Base-by-base conservation (phyloP, 2,329 filamentous ascomycete genomes). In the Ilyonectria mors-panacis region DNA sequence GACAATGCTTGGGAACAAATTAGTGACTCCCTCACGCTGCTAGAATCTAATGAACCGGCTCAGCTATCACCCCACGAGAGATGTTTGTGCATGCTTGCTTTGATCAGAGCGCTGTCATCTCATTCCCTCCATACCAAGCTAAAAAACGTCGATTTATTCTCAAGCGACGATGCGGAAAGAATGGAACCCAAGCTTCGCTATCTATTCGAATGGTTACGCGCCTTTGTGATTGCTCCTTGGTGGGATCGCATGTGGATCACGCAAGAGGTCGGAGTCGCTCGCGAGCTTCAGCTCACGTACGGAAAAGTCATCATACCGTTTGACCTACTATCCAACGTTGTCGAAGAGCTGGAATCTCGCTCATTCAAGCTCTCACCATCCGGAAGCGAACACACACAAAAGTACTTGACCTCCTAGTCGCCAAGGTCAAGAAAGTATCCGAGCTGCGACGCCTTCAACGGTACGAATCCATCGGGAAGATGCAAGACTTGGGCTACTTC, bases 241-340 rank as follows among this genome's bases (percentile, higher is more conserved):
- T 73, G 70, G 70, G 65, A 71, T 71, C 70, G 70, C 35, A 68
- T 70, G 65, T 73, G 69, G 69, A 70, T 73, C 50, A 71, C 63
- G 6, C 70, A 73, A 53, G 70, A 73, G 54, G 70, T 69, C 21
- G 69, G 67, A 42, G 69, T 67, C 2, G 67, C 69, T 15, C 63
- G 58, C 26, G 68, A 70, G 45, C 68, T 73, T 9, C 44, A 55
- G 12, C 39, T 73, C 8, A 64, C 53, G 6, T 69, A 73, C 33
- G 69, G 67, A 15, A 72, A 59, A 33, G 45, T 64, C 26, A 70
- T 61, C 4, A 39, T 73, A 13, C 26, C 69, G 0, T 72, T 73
- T 51, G 42, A 51, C 17, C 13, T 51, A 3, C 56, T 72, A 10
- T 58, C 57, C 2, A 15, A 51, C 1, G 6, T 65, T 6, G 57